Percentiles rank a stretch among this genome's conserved stretches.
These are phyloP conservation scores for Inga oerstediana DNA, from an alignment of 306 rosid species.

Conservation along the genomic window DNA sequence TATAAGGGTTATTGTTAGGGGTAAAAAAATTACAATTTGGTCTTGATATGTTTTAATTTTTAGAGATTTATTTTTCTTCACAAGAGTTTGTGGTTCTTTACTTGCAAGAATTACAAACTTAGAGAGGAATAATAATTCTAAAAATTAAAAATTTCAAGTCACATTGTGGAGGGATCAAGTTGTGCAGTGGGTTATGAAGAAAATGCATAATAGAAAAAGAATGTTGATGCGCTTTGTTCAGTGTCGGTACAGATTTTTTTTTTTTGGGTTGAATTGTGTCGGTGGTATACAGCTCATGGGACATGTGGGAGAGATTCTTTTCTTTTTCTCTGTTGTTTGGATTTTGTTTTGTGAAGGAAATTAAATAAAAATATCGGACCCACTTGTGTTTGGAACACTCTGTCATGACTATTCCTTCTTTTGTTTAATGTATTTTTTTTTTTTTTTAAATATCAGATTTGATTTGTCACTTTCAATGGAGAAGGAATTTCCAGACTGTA, in stretches of 20 bases:
- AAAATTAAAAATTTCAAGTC: neutral
- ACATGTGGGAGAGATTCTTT: conserved; percentile 41
- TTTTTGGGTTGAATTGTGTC: neutral
- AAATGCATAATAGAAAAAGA: neutral
- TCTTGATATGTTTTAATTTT: neutral
- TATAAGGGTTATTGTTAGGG: neutral
- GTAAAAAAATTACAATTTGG: neutral
- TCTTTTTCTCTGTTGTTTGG: neutral
- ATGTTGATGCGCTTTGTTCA: neutral
- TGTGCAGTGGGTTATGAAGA: neutral
- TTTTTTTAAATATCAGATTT: neutral
- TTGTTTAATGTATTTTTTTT: neutral
- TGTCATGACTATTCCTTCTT: neutral
- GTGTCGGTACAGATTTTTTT: neutral
- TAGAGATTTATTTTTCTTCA: neutral
- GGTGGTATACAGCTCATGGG: conserved; percentile 5
- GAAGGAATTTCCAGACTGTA: conserved; percentile 34
- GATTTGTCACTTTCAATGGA: conserved; percentile 28
- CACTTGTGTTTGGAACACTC: conserved; percentile 29
- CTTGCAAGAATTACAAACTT: neutral
- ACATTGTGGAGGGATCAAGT: neutral
- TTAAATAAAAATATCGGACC: conserved; percentile 36
- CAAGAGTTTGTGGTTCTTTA: neutral
- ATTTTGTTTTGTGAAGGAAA: conserved; percentile 37
- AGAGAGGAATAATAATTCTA: neutral